Base-by-base conservation (phyloP, 2,329 filamentous ascomycete species). In the Fusarium goolgardi region DNA sequence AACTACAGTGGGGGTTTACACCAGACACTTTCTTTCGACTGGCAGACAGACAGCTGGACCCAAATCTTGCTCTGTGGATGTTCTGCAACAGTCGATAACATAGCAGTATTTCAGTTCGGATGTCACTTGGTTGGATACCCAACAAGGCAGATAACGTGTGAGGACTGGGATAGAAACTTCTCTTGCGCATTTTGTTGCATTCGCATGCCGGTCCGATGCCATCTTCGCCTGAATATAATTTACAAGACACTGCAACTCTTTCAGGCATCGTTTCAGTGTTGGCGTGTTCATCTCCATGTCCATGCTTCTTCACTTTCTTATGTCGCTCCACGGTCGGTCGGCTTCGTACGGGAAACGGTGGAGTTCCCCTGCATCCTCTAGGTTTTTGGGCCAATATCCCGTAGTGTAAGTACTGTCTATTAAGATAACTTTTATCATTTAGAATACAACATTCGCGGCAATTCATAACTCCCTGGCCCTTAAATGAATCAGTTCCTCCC, bases 321-420 rank as follows among this genome's bases (percentile, higher is more conserved):
- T 31, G 25, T 45, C 18, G 25, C 25, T 40, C 29, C 29, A 50
- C 16, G 12, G n/a, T 18, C 16, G 12, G n/a, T 18, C 49, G 57
- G 57, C 16, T 62, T 43, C n/a, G 12, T n/a, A 43, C 59, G 57
- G 57, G 37, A 62, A 37, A 34, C 9, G 40, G 57, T 62, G 58
- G 57, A 63, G 58, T 31, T 49, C 4, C 15, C 32, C 13, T 25
- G 13, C 8, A 12, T 50, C 39, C 12, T 21, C 37, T 10, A 7
- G 8, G 11, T 15, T 45, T 35, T 55, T 29, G 9, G 27, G 27
- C 27, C 27, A 11, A 29, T 11, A 29, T 29, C 27, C 3, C 27
- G 27, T 29, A 29, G 27, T 29, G 27, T 9, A 29, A 4, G 10
- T 29, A 29, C 9, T 11, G 10, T 29, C 27, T 11, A 29, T 29